A percentile compares a stretch with the other conserved stretches of the same genome.
These are phyloP conservation scores for Thraustotheca clavata DNA, from an alignment of 352 stramenopile genomes.

Conservation along the genomic window DNA sequence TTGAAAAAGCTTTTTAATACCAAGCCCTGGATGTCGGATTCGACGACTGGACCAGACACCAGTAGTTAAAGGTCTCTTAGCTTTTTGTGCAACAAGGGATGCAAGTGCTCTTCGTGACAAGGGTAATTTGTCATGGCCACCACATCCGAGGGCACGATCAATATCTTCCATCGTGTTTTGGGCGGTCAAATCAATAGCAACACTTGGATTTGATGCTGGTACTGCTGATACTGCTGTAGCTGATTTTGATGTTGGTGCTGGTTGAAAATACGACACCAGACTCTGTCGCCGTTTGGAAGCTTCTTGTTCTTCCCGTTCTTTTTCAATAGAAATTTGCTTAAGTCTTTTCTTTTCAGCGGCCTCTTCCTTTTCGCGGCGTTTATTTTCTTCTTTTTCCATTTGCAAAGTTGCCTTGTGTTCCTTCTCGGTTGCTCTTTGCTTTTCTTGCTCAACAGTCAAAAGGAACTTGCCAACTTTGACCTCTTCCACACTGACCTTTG, in stretches of 20 bases:
- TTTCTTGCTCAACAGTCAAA: conserved; percentile 46
- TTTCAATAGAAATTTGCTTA: neutral
- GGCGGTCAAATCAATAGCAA: neutral
- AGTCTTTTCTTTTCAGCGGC: conserved; percentile 41
- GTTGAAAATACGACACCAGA: conserved; percentile 54
- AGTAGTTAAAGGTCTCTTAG: conserved; percentile 4
- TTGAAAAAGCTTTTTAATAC: conserved; percentile 79
- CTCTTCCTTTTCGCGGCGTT: conserved; percentile 34
- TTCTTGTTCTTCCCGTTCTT: conserved; percentile 18
- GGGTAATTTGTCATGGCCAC: neutral
- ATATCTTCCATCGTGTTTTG: neutral
- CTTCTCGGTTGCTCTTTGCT: conserved; percentile 45
- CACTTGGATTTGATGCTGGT: neutral
- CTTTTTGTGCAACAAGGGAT: neutral
- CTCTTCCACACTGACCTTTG: conserved; percentile 73
- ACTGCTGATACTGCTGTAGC: neutral
- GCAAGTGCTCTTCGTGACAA: neutral
- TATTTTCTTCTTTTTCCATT: conserved; percentile 30
- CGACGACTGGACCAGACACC: conserved; percentile 45
- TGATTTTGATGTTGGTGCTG: neutral
- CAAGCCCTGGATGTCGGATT: conserved; percentile 44
- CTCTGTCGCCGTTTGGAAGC: conserved; percentile 49
- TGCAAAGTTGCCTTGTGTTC: conserved; percentile 49
- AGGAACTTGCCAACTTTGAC: conserved; percentile 74
- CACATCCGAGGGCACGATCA: neutral